Evolutionary conservation across 2,329 filamentous ascomycete genomes (phyloP).

Genomic region (Orbilia quercus): DNA sequence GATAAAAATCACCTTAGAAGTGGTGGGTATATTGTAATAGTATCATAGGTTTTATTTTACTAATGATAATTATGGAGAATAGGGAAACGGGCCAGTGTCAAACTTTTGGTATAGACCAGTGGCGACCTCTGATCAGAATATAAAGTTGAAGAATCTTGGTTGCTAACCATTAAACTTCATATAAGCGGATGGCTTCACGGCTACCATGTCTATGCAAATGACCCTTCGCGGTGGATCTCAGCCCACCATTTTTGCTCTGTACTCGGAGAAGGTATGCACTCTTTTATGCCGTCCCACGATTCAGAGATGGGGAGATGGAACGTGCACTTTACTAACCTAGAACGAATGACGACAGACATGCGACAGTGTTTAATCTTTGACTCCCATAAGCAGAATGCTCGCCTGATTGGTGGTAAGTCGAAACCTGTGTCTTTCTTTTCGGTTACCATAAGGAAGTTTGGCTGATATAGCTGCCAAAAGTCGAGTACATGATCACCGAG

Average conservation of each 20-base stretch:
- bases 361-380: conserved; percentile 90
- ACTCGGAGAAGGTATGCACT: conserved; percentile 66
- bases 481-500: conserved; percentile 87
- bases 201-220: conserved; percentile 84
- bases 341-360: conserved; percentile 69
- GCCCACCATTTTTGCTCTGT: conserved; percentile 88
- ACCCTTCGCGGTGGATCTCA: conserved; percentile 75
- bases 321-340: too few species aligned
- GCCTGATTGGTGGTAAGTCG: conserved; percentile 74
- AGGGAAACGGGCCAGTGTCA: conserved; percentile 7
- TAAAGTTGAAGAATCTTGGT: neutral
- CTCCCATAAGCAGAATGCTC: conserved; percentile 72
- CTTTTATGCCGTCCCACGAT: neutral
- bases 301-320: neutral
- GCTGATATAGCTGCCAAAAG: too few species aligned
- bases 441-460: too few species aligned
- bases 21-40: too few species aligned
- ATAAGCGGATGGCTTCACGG: conserved; percentile 80
- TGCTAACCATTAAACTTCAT: neutral
- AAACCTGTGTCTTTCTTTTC: neutral
- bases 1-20: neutral
- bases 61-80: too few species aligned
- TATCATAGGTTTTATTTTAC: too few species aligned
- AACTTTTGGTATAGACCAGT: conserved; percentile 14
- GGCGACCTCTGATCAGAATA: neutral